Evolutionary conservation across 208 protist genomes (phyloP).

Genomic region (Trypanosoma boissoni): DNA sequence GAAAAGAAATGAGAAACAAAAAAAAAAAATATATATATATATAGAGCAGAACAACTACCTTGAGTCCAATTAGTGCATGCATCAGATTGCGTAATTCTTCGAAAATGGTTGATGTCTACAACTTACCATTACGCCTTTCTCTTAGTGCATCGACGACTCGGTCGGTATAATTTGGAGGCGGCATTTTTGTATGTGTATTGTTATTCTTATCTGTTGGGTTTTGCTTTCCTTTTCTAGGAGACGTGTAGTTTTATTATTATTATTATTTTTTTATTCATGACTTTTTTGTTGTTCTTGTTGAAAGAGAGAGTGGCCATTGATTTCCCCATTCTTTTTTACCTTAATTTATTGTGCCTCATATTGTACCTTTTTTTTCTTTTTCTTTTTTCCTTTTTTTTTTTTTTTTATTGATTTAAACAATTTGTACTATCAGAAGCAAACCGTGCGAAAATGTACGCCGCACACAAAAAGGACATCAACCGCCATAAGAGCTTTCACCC

Average conservation of each 20-base stretch:
- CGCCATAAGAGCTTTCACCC: conserved; percentile 89
- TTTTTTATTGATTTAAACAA: neutral
- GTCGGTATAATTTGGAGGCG: too few relatives aligned
- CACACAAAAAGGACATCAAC: conserved; percentile 89
- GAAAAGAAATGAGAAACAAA: neutral
- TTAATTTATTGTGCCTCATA: neutral
- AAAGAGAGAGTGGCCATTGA: too few relatives aligned
- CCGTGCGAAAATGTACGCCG: conserved; percentile 60
- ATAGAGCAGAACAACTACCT: neutral
- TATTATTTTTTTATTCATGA: too few relatives aligned
- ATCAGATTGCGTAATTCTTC: too few relatives aligned
- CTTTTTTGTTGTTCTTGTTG: too few relatives aligned
- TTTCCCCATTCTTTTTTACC: neutral
- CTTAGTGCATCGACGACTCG: too few relatives aligned
- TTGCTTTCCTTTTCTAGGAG: too few relatives aligned
- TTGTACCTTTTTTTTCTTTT: conserved; percentile 10
- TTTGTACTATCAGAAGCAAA: neutral
- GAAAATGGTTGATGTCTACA: too few relatives aligned
- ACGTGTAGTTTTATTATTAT: too few relatives aligned
- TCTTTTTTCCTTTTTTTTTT: conserved; percentile 18
- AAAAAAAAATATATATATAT: neutral
- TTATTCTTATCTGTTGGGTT: too few relatives aligned
- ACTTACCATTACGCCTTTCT: too few relatives aligned
- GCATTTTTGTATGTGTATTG: too few relatives aligned
- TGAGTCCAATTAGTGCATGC: neutral